Evolutionary conservation across 2,329 filamentous ascomycete species (phyloP), one percentile per base, ranked within the genome.

Genomic region (Trichoderma endophyticum): DNA sequence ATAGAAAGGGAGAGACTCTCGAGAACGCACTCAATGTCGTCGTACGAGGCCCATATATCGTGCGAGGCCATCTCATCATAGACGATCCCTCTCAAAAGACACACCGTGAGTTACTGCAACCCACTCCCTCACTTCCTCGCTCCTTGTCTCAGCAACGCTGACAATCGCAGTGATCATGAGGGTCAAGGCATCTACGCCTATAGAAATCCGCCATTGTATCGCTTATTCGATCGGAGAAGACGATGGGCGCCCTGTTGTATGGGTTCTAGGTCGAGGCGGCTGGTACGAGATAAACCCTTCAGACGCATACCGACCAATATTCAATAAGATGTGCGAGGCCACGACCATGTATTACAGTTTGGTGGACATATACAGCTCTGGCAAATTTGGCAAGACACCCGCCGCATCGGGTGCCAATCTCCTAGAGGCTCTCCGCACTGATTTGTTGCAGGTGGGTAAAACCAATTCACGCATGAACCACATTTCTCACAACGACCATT

Each of bases 281-380:
- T 93, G 91, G 90, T 93, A 89, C 77, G 87, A 91, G 77, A 85
- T 94, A 56, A 83, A 83, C 36, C 91, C 92, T 1, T 83, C 87
- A n/a, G 77, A 82, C 11, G 79, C 81, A 3, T 94, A 93, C 78
- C 81, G 82, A 65, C 76, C 80, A 6, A 88, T 88, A 32, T 90
- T 87, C 79, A 80, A 86, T 34, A 83, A 85, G 62, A 92, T 92
- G 84, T 84, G 86, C 66, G 86, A 92, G 77, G 90, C 89, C 2
- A 87, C 92, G 14, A 83, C 85, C 9, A 81, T 93, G 24, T 87
- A 93, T 75, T 92, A 92, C 78, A 86, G 85, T 68, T 78, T 92
- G 3, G 82, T 88, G 54, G 87, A 89, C 68, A 84, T 87, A 11
- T 91, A 92, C 76, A 80, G 77, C 18, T 75, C 77, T 6, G 78